A percentile compares a stretch with the other conserved stretches of the same genome.
Evolutionary conservation across 805 yeast species (phyloP).

Genomic region (Nakazawaea wyomingensis): DNA sequence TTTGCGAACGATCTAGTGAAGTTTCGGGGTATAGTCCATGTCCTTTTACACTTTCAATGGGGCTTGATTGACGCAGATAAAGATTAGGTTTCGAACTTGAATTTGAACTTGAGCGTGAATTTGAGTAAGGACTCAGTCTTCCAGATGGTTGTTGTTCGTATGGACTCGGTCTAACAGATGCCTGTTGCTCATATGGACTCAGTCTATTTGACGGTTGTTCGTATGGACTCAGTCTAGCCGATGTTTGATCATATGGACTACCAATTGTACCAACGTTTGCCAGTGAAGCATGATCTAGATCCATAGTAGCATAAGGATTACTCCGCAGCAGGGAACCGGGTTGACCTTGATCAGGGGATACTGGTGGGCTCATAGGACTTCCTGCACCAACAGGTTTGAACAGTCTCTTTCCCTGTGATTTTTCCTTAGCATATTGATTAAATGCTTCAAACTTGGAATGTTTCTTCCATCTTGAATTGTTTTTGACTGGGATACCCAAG

Average conservation of each 20-base stretch:
- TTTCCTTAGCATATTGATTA: conserved; percentile 39
- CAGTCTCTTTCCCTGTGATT: conserved; percentile 19
- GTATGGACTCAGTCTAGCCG: not conserved
- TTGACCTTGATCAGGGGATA: not conserved
- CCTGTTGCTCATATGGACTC: not conserved
- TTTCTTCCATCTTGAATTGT: conserved; percentile 22
- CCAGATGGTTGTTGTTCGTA: not conserved
- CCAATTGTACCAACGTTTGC: too few species aligned
- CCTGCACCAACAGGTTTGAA: not conserved
- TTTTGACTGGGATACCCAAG: conserved; percentile 37
- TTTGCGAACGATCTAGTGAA: not conserved
- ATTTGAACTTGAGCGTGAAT: not conserved
- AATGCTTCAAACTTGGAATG: conserved; percentile 44
- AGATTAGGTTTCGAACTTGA: not conserved
- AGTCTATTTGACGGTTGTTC: too few species aligned
- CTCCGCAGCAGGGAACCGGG: not conserved
- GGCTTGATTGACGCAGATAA: not conserved
- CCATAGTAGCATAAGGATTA: not conserved
- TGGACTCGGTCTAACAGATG: not conserved
- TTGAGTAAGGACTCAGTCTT: not conserved
- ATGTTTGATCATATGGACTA: not conserved
- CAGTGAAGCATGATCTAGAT: too few species aligned
- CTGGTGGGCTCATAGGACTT: not conserved
- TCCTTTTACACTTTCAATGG: not conserved
- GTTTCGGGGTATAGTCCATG: conserved; percentile 1